A percentile compares a stretch with the other conserved stretches of the same genome.
Evolutionary conservation across 352 stramenopile species (phyloP).

Genomic region (Globisporangium ultimum): DNA sequence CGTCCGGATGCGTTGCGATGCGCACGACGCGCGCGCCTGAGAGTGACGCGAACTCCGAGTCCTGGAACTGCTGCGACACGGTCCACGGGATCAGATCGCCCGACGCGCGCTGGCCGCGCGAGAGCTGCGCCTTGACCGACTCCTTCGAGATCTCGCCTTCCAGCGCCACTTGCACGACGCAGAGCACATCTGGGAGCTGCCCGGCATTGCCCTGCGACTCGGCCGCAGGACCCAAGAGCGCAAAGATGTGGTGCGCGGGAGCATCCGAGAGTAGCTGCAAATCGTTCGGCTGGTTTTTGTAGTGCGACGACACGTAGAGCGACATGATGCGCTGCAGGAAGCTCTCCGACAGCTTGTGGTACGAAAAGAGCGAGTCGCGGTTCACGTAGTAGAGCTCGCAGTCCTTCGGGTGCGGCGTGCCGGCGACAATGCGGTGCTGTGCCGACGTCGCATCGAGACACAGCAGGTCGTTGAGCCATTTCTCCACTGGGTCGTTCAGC

Average conservation of each 20-base stretch:
- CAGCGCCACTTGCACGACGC: slow-evolving; percentile 96
- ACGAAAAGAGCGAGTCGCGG: slow-evolving; percentile 98
- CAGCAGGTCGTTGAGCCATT: slow-evolving; percentile 96
- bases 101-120: slow-evolving; percentile 94
- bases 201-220: slow-evolving; percentile 88
- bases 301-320: slow-evolving; percentile 98
- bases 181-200: slow-evolving; percentile 97
- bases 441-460: slow-evolving; percentile 92
- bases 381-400: slow-evolving; percentile 99
- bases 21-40: slow-evolving; percentile 97
- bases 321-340: slow-evolving; percentile 92
- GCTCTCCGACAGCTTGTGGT: slow-evolving; percentile 98
- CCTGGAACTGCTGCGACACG: slow-evolving; percentile 99
- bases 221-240: slow-evolving; percentile 93
- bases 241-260: slow-evolving; percentile 97
- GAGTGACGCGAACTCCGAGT: slow-evolving; percentile 96
- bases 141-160: slow-evolving; percentile 97
- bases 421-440: slow-evolving; percentile 86
- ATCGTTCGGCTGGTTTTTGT: slow-evolving; percentile 99
- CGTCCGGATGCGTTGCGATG: slow-evolving; percentile 97
- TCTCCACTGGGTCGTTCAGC: slow-evolving; percentile 93
- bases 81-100: slow-evolving; percentile 99
- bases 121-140: slow-evolving; percentile 93
- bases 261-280: slow-evolving; percentile 98
- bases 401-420: slow-evolving; percentile 93